Evolutionary conservation across 306 rosid genomes (phyloP), one percentile per base, ranked within the genome.

Genomic region (Quillaja saponaria): DNA sequence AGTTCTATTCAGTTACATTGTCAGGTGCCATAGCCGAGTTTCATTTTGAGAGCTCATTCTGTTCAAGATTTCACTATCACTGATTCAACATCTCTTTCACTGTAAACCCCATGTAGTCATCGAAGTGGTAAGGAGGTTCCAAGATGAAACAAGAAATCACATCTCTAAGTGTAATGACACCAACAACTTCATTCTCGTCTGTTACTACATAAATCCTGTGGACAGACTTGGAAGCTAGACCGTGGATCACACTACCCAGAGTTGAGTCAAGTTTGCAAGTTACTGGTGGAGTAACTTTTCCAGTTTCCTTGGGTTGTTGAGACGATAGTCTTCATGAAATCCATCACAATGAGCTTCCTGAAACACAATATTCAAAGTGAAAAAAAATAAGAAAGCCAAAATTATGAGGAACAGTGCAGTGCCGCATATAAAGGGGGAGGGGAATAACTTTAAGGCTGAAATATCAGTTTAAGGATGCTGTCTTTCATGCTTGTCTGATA

Each of bases 151-250:
- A 84, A 61, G 95, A 81, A 67, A 92, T 92, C 55, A 86, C 95
- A 58, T 92, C 99, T 81, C 99, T 82, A 66, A 92, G 87, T 16
- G 96, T 92, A 47, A 86, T 74, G 69, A 89, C 82, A 48, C 96
- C 98, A 1, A 76, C 55, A 40, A 82, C 86, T 68, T 79, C 85
- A 49, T 80, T 79, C 40, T 76, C 79, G 13, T 25, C 82, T 13
- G 79, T 69, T 15, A 72, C 86, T 46, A 72, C 90, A 57, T 86
- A 79, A 66, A 89, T 81, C 79, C 96, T 81, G 76, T 89, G 99
- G 73, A 89, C 84, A 15, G 86, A 85, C 53, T 78, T 78, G 73
- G 94, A 84, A 70, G 95, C 71, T 64, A 92, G 94, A 45, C 62
- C 69, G 57, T 79, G 83, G 74, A 86, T 84, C 61, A 86, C 94